Evolutionary conservation across 371 early-diverging fungal species (phyloP).

Genomic region (Sporodiniella umbellata): DNA sequence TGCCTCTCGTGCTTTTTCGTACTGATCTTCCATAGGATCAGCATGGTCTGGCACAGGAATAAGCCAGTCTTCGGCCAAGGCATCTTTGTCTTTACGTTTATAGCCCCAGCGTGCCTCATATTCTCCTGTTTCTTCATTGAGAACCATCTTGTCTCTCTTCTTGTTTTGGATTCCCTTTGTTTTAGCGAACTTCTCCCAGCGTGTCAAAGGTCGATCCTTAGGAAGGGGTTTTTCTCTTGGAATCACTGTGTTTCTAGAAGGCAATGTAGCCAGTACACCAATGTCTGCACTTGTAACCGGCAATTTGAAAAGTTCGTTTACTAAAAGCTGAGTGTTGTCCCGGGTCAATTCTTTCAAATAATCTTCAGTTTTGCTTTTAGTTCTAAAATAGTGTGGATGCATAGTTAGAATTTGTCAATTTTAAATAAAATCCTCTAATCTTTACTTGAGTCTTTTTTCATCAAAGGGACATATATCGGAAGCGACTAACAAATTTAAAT

Average conservation of each 20-base stretch:
- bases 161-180: slow-evolving; percentile 94
- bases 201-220: slow-evolving; percentile 84
- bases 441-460: slow-evolving; percentile 56
- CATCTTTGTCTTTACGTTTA: slow-evolving; percentile 69
- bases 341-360: slow-evolving; percentile 73
- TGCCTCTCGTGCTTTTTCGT: slow-evolving; percentile 67
- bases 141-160: slow-evolving; percentile 83
- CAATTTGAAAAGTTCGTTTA: slow-evolving; percentile 86
- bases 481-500: slow-evolving; percentile 76
- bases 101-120: slow-evolving; percentile 94
- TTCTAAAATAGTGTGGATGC: slow-evolving; percentile 3
- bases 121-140: slow-evolving; percentile 84
- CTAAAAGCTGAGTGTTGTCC: slow-evolving; percentile 83
- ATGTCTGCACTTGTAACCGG: slow-evolving; percentile 70
- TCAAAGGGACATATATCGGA: slow-evolving; percentile 83
- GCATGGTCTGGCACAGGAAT: slow-evolving; percentile 83
- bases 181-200: slow-evolving; percentile 99
- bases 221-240: slow-evolving; percentile 95
- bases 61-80: slow-evolving; percentile 78
- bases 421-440: not conserved
- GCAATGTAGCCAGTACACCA: slow-evolving; percentile 83
- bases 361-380: slow-evolving; percentile 36
- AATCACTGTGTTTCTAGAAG: slow-evolving; percentile 58
- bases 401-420: not conserved
- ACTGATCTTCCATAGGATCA: slow-evolving; percentile 88